Base-by-base conservation (phyloP, 2,329 filamentous ascomycete species). In the Hansfordia pulvinata region DNA sequence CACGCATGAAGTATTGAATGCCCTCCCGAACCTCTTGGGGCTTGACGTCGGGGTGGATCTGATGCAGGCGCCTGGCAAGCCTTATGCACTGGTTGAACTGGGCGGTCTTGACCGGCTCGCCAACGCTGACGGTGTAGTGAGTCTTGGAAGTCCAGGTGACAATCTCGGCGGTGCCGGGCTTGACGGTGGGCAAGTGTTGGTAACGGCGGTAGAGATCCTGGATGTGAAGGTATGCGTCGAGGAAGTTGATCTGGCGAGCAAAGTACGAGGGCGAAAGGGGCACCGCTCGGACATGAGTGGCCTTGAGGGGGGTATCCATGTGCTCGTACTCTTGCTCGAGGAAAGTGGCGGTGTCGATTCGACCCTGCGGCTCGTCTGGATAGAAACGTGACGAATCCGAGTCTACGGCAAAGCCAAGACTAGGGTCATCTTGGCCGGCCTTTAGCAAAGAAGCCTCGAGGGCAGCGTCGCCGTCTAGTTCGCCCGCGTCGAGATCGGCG, bases 261-360 rank as follows among this genome's bases (percentile, higher is more conserved):
- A 96, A 98, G 58, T 98, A 98, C n/a, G 88, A 90, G 3, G 83
- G 76, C 19, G 86, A 93, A 15, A 68, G 66, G 12, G 90, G 90
- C 19, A 94, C 60, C 13, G 92, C 62, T 37, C 90, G 82, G 28
- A 81, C 75, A 37, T 71, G 65, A 15, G 42, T 37, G 16, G 54
- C 36, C 8, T 45, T 32, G n/a, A 52, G 46, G 1, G 52, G 47
- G 0, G 46, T 22, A 6, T 30, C 19, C 21, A 33, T 26, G 24
- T 26, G 23, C 28, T 20, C n/a, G n/a, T n/a, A n/a, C n/a, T n/a
- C n/a, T n/a, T n/a, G n/a, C n/a, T n/a, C n/a, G n/a, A n/a, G n/a
- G n/a, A n/a, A n/a, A n/a, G n/a, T n/a, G n/a, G n/a, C n/a, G n/a
- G n/a, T n/a, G n/a, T n/a, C n/a, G n/a, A n/a, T n/a, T n/a, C n/a